These are phyloP conservation scores for Sugiyamaella grinbergsii DNA, from an alignment of 1,139 yeast species.

Conservation along the genomic window DNA sequence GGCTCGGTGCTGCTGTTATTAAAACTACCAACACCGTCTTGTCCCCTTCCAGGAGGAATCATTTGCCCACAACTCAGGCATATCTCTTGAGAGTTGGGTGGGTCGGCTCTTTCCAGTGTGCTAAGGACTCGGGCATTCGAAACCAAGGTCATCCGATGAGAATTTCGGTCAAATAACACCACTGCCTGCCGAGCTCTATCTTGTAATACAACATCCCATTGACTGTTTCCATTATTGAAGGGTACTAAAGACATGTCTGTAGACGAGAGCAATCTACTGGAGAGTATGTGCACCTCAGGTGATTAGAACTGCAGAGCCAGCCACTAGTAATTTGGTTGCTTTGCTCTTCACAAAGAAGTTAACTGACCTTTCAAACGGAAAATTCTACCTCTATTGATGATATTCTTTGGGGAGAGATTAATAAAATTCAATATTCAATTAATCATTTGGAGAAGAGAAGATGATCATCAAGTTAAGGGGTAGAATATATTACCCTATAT, in stretches of 20 bases:
- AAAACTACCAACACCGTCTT: constrained; percentile 10
- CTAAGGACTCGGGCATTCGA: constrained; percentile 30
- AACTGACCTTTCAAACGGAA: too few relatives aligned
- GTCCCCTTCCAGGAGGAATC: constrained; percentile 20
- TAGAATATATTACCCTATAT: too few relatives aligned
- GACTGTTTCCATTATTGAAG: constrained; percentile 28
- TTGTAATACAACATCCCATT: constrained; percentile 39
- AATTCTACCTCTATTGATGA: too few relatives aligned
- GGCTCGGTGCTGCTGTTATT: not conserved
- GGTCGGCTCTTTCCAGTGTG: constrained; percentile 16
- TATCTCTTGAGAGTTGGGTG: constrained; percentile 7
- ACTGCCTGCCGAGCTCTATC: constrained; percentile 33
- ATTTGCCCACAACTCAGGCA: constrained; percentile 38
- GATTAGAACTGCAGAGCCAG: too few relatives aligned
- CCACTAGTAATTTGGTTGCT: too few relatives aligned
- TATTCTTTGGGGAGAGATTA: too few relatives aligned
- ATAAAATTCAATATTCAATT: too few relatives aligned
- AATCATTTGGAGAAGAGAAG: too few relatives aligned
- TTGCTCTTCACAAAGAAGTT: too few relatives aligned
- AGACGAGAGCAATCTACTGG: too few relatives aligned
- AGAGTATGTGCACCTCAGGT: too few relatives aligned
- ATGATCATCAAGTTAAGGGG: too few relatives aligned
- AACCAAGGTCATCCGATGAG: constrained; percentile 38
- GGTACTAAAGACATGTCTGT: constrained; percentile 44
- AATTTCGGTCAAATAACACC: constrained; percentile 39